Conservation (phyloP, 495 filamentous ascomycete genomes). For the Penicillium steckii region DNA sequence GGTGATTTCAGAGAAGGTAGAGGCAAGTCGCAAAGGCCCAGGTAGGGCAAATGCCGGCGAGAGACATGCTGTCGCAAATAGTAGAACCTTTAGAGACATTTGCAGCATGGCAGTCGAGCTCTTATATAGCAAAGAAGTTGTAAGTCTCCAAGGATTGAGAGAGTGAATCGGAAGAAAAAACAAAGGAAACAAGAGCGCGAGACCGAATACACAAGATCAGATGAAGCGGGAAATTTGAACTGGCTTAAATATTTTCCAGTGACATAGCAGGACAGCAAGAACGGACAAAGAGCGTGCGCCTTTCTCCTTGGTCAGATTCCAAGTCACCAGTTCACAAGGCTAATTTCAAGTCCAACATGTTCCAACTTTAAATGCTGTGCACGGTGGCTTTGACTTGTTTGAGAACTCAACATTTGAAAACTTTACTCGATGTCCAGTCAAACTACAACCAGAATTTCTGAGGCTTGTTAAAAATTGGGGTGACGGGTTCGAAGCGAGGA, state of each 20-base stretch:
- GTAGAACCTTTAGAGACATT: background rate
- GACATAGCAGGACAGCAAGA: background rate
- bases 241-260: background rate
- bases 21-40: conserved; percentile 16
- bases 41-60: conserved; percentile 7
- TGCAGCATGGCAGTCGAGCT: background rate
- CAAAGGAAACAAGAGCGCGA: background rate
- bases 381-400: background rate
- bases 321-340: background rate
- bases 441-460: background rate
- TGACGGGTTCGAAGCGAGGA: background rate
- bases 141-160: no score
- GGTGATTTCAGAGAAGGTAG: conserved; percentile 20
- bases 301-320: background rate
- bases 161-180: background rate
- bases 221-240: background rate
- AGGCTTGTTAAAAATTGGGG: no score
- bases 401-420: background rate
- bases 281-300: background rate
- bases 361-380: background rate
- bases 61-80: background rate
- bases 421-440: background rate
- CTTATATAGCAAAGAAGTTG: no score
- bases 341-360: background rate
- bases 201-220: background rate